Base-by-base conservation (phyloP, 2,329 filamentous ascomycete species). In the Curvularia verruculosa region DNA sequence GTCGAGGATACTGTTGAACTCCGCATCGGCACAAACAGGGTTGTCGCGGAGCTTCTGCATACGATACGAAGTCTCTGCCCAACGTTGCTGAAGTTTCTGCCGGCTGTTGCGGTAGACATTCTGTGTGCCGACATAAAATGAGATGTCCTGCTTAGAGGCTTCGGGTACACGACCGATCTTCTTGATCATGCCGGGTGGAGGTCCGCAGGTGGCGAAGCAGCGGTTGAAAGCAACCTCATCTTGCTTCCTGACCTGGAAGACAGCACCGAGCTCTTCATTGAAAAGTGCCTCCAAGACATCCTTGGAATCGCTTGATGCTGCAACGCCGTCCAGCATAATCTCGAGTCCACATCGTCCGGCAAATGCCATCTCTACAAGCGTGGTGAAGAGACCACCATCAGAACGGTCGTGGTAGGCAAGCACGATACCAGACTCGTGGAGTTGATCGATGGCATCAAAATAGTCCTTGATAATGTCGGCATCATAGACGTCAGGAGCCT, bases 331-430 rank as follows among this genome's bases (percentile, higher is more conserved):
- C 55, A 97, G 82, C 82, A 91, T 89, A 58, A 98, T 82, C 66
- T 96, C 90, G 28, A 92, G 84, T 59, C 94, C 95, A 70, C 91
- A 96, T 54, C 93, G 89, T 26, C 95, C 95, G 29, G 95, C 94
- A 75, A 98, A 98, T 87, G 96, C 96, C 95, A 98, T 98, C 79
- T 99, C 95, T 2, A 88, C 91, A 31, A 98, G 80, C 5, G 94
- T 93, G 1, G 94, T 95, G 73, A 98, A 86, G 9, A 98, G 81
- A 70, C 95, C 95, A 75, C 94, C 95, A 75, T 98, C 94, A 0
- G 92, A 97, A 45, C 90, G 85, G 77, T 98, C 95, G 75, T 98
- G 95, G 75, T 98, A 98, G 3, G 94, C 94, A 21, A 98, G 85
- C 10, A 98, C 93, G 57, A 90, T 84, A 23, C 84, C 85, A 26